Conservation (phyloP, 2,329 filamentous ascomycete genomes). For the Colletotrichum trifolii region DNA sequence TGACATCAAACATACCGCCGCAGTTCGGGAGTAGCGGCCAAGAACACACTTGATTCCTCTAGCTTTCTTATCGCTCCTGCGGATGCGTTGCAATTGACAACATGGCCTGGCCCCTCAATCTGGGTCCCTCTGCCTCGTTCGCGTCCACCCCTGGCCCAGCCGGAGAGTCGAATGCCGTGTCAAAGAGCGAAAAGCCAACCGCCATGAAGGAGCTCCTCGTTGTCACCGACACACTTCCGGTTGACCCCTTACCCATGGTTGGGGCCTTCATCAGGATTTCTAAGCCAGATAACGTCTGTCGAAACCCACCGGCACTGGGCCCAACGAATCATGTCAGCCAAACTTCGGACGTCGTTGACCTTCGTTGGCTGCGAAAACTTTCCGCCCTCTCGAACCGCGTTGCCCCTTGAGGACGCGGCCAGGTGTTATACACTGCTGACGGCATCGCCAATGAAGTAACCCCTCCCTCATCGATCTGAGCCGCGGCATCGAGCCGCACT, state of each 20-base stretch:
- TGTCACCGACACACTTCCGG: background rate
- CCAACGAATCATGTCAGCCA: conserved; percentile 23
- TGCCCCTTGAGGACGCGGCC: background rate
- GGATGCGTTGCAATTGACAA: background rate
- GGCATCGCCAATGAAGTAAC: background rate
- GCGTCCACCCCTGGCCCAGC: background rate
- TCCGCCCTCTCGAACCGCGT: conserved; percentile 20
- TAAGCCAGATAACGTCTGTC: conserved; percentile 20
- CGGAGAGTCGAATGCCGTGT: conserved; percentile 18
- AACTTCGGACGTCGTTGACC: conserved; percentile 16
- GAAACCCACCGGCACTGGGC: conserved; percentile 18
- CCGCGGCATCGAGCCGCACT: conserved; percentile 32
- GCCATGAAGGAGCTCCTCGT: background rate
- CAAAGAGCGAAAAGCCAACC: conserved; percentile 6
- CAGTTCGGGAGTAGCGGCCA: conserved; percentile 21
- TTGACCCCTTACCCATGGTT: conserved; percentile 3
- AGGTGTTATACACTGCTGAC: background rate
- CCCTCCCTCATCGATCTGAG: conserved; percentile 15
- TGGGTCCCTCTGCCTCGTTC: conserved; percentile 2
- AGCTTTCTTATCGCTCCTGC: conserved; percentile 3
- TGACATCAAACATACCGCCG: conserved; percentile 31
- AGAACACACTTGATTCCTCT: conserved; percentile 3
- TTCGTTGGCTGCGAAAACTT: conserved; percentile 24
- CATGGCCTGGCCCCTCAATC: background rate
- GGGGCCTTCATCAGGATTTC: conserved; percentile 18